These are phyloP conservation scores for Colletotrichum sp. DNA, from an alignment of 2,329 filamentous ascomycete genomes.

Conservation along the genomic window DNA sequence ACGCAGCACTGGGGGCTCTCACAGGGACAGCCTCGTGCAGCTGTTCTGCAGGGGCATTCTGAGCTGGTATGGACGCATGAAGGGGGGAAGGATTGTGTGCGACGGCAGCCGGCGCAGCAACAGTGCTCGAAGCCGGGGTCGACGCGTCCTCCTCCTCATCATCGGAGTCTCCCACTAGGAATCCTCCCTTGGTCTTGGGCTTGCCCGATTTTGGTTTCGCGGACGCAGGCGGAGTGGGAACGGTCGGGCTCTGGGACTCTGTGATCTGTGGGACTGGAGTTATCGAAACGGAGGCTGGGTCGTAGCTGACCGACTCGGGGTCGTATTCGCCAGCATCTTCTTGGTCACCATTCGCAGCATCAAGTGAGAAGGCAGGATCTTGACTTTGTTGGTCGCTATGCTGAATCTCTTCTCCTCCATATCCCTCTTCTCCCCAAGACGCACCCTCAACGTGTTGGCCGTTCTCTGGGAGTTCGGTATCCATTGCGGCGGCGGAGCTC, in stretches of 20 bases:
- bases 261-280: constrained; percentile 28
- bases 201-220: constrained; percentile 45
- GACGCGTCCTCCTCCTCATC: constrained; percentile 57
- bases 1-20: constrained; percentile 9
- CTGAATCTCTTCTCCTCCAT: constrained; percentile 58
- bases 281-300: constrained; percentile 58
- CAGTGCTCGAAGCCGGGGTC: constrained; percentile 8
- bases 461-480: constrained; percentile 22
- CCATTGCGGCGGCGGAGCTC: constrained; percentile 7
- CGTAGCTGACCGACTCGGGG: constrained; percentile 49
- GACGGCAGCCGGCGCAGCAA: neutral
- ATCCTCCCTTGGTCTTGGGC: constrained; percentile 65
- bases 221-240: constrained; percentile 24
- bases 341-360: constrained; percentile 44
- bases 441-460: constrained; percentile 39
- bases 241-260: constrained; percentile 32
- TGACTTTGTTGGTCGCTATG: constrained; percentile 61
- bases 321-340: constrained; percentile 56
- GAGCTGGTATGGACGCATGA: constrained; percentile 11
- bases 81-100: neutral
- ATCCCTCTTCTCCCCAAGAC: constrained; percentile 59
- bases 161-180: constrained; percentile 65
- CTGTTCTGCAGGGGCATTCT: constrained; percentile 19
- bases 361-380: constrained; percentile 48
- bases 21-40: constrained; percentile 25